Base-by-base conservation (phyloP, 169 alveolate genomes). In the Plasmodium ovale region DNA sequence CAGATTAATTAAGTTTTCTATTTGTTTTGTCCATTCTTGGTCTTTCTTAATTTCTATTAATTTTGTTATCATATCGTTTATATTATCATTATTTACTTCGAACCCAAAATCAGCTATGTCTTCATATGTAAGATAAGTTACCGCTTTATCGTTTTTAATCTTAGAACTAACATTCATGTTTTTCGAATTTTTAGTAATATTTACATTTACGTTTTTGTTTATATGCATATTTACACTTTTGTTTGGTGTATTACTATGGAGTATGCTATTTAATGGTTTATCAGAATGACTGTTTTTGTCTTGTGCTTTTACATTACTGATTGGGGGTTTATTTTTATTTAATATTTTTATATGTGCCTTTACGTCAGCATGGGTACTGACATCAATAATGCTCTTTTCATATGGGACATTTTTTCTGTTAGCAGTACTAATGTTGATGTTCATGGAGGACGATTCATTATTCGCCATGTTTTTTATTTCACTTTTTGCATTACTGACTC, bases 1-100 rank as follows among this genome's bases (percentile, higher is more conserved):
- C 12, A 82, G 42, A 59, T 82, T 82, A 82, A 65, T 82, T 82
- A 82, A 68, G 53, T 51, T 68, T 51, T 82, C 90, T 37, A 82
- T 82, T 68, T 82, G 90, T 29, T 82, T 65, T 4, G 82, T 82
- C 90, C 90, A 82, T 37, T 82, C 90, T 44, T 82, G 90, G 53
- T 82, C 84, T 67, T 82, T 82, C 12, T 71, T 51, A 19, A 53
- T 51, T 37, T 53, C 73, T 27, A 82, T 1, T 71, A 82, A 33
- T 31, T 82, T 37, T 16, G 27, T 21, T 54, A 82, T 25, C 67
- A 82, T 82, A 5, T 82, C 90, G 19, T 65, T 68, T 12, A 82
- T 82, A 25, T 44, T 23, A 44, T 82, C 90, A 62, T 6, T 21
- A 54, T 25, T 62, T 25, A 77, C 25, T 77, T 77, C 88, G 54